Base-by-base conservation (phyloP, 163 green algal genomes). In the Volvox carteri region DNA sequence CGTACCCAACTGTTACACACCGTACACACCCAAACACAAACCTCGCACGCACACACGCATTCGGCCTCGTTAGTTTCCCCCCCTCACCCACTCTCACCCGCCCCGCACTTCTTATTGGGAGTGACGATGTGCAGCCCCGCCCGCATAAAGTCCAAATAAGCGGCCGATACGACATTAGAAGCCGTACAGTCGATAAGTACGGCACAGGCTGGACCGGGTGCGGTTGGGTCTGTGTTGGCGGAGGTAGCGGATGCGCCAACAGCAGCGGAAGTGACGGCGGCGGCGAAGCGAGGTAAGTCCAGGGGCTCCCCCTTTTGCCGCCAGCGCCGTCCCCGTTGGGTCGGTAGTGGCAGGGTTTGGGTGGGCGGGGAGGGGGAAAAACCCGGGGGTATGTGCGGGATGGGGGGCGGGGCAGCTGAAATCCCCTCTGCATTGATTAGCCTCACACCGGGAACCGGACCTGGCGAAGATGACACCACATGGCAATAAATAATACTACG, bases 91-190 rank as follows among this genome's bases (percentile, higher is more conserved):
- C 9, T 2, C 16, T 65, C 42, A 73, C 94, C 94, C n/a, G 93
- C 92, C 23, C 96, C 97, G 39, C 95, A 90, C 91, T 97, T 97
- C 91, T 99, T 99, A 93, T 99, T 99, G 35, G 97, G 96, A 2
- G 97, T 98, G 0, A 99, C 92, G 9, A 99, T 90, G 88, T 99
- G 96, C 33, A 98, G 93, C 7, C 96, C 93, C 14, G 12, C 14
- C 11, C 39, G 39, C 76, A 96, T 88, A 91, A 92, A 95, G 33
- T 41, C 44, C 2, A 48, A 5, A 83, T 97, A 97, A 44, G 93
- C 74, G 16, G 83, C 54, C 0, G 95, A 90, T 35, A 96, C 89
- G 7, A 54, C 78, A 0, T 95, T 91, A 12, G 52, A 92, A 44
- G 96, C 95, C 25, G 94, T 97, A 76, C 94, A 97, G 92, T 98